These are phyloP conservation scores for Fusarium coffeatum DNA, from an alignment of 2,329 filamentous ascomycete genomes.

Conservation along the genomic window DNA sequence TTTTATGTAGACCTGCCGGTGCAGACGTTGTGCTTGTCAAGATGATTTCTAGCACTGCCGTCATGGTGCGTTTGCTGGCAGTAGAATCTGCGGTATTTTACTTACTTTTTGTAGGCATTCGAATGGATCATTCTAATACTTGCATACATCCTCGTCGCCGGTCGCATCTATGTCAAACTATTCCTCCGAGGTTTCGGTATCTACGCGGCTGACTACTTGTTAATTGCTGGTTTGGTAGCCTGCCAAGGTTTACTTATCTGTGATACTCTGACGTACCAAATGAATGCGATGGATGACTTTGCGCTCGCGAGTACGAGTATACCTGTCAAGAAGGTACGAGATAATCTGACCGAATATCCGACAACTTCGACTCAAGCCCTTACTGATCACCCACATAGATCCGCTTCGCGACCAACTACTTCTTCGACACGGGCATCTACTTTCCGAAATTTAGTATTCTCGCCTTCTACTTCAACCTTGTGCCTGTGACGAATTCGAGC, in stretches of 20 bases:
- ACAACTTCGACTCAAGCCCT: too few relatives aligned
- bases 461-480: constrained; percentile 2
- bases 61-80: too few relatives aligned
- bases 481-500: neutral
- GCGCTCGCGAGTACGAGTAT: neutral
- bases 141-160: constrained; percentile 1
- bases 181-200: neutral
- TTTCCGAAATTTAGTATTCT: constrained; percentile 19
- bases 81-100: too few relatives aligned
- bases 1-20: neutral
- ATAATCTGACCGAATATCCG: rapidly evolving
- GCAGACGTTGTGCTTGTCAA: neutral
- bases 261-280: constrained; percentile 1
- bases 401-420: constrained; percentile 11
- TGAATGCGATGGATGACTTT: constrained; percentile 16
- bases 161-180: constrained; percentile 6
- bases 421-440: constrained; percentile 19
- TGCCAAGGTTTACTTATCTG: constrained; percentile 6
- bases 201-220: neutral
- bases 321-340: neutral
- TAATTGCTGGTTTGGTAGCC: neutral
- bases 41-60: constrained; percentile 17
- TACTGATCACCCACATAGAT: too few relatives aligned
- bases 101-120: too few relatives aligned
- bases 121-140: constrained; percentile 10